These are phyloP conservation scores for Fusarium equiseti DNA, from an alignment of 2,329 filamentous ascomycete genomes.

Conservation along the genomic window DNA sequence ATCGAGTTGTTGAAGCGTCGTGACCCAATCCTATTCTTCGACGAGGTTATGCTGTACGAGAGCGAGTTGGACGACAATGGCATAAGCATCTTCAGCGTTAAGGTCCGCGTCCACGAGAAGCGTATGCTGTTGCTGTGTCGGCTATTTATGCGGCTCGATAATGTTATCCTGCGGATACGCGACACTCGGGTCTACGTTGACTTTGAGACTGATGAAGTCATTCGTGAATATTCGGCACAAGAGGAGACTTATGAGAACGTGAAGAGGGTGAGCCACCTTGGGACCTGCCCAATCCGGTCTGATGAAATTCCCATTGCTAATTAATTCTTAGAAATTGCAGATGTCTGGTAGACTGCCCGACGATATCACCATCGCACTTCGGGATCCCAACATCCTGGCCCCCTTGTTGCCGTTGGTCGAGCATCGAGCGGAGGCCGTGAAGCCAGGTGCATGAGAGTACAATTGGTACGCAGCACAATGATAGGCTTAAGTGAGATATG, in stretches of 20 bases:
- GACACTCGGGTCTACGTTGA: conserved; percentile 95
- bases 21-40: conserved; percentile 96
- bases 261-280: conserved; percentile 68
- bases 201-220: conserved; percentile 81
- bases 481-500: not conserved
- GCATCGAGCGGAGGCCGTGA: conserved; percentile 68
- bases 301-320: not conserved
- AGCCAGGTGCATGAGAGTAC: conserved; percentile 24
- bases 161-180: conserved; percentile 86
- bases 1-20: conserved; percentile 87
- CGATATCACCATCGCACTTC: conserved; percentile 79
- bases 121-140: conserved; percentile 86
- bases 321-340: conserved; percentile 58
- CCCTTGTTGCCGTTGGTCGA: conserved; percentile 78
- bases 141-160: conserved; percentile 93
- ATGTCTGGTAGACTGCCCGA: conserved; percentile 69
- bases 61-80: conserved; percentile 98
- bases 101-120: conserved; percentile 91
- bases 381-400: conserved; percentile 82
- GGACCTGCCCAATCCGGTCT: not conserved
- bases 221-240: conserved; percentile 90
- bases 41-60: conserved; percentile 96
- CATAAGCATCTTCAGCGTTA: conserved; percentile 89
- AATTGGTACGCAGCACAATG: not conserved
- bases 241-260: conserved; percentile 85